A percentile compares a stretch with the other conserved stretches of the same genome.
Conservation (phyloP, 768 basidiomycete species). For the Jaapia argillacea region DNA sequence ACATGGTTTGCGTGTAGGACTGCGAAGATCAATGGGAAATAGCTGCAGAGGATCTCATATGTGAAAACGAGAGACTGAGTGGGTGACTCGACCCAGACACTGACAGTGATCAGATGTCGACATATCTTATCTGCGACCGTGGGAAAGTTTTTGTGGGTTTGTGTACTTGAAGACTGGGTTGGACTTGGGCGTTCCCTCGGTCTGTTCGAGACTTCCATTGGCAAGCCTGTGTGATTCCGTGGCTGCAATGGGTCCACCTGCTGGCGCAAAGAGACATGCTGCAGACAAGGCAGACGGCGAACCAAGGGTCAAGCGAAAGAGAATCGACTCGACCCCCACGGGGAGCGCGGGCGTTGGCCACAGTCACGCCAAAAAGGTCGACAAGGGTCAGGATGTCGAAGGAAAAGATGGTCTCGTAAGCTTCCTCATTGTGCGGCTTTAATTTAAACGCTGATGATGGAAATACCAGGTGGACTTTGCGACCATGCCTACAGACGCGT, state of each 20-base stretch:
- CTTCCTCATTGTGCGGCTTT: constrained; percentile 18
- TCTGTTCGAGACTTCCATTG: neutral
- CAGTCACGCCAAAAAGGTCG: constrained; percentile 15
- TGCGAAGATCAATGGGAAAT: neutral
- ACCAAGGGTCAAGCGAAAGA: constrained; percentile 64
- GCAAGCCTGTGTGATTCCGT: neutral
- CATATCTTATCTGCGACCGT: neutral
- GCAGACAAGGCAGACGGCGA: constrained; percentile 65
- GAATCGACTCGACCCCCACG: constrained; percentile 35
- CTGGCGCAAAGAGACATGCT: constrained; percentile 54
- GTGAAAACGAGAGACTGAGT: neutral
- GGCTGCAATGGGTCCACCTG: neutral
- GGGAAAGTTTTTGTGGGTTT: neutral
- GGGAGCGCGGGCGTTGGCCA: constrained; percentile 12
- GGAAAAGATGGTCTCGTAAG: constrained; percentile 14
- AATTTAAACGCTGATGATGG: constrained; percentile 6
- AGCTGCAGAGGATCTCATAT: neutral
- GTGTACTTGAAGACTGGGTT: neutral
- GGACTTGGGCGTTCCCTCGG: neutral
- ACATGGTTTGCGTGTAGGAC: constrained; percentile 44
- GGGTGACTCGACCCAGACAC: neutral
- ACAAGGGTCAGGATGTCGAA: constrained; percentile 27
- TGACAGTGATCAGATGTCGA: neutral
- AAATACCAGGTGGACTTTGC: constrained; percentile 60
- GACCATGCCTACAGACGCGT: constrained; percentile 50